Conservation (phyloP, 2,329 filamentous ascomycete genomes). For the Taxawa tesnikishii region DNA sequence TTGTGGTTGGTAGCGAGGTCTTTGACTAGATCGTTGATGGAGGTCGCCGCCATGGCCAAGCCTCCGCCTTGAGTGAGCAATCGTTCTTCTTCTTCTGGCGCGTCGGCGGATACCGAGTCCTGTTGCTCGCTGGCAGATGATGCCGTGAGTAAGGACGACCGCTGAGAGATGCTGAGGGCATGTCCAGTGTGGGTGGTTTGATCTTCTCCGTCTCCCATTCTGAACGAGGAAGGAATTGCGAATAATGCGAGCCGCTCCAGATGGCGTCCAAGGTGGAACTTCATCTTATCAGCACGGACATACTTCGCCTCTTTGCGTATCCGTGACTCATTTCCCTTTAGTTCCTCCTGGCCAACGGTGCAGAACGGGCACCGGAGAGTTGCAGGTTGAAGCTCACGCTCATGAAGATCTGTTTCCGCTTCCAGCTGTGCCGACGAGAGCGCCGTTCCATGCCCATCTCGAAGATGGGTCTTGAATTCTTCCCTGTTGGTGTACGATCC, state of each 20-base stretch:
- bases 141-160: too few relatives aligned
- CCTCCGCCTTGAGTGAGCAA: too few relatives aligned
- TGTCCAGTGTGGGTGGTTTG: background rate
- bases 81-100: too few relatives aligned
- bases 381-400: background rate
- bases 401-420: background rate
- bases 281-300: background rate
- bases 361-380: background rate
- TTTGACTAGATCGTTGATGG: constrained; percentile 72
- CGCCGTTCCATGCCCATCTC: background rate
- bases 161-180: too few relatives aligned
- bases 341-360: background rate
- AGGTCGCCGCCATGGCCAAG: too few relatives aligned
- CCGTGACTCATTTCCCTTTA: background rate
- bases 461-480: background rate
- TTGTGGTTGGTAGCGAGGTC: constrained; percentile 59
- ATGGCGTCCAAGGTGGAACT: background rate
- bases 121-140: too few relatives aligned
- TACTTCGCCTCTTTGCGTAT: background rate
- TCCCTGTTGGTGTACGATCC: background rate
- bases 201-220: background rate
- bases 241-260: background rate
- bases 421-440: background rate
- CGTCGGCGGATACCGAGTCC: too few relatives aligned
- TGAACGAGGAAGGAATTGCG: background rate